These are phyloP conservation scores for Leishmania aethiopica DNA, from an alignment of 208 protist genomes.

Conservation along the genomic window DNA sequence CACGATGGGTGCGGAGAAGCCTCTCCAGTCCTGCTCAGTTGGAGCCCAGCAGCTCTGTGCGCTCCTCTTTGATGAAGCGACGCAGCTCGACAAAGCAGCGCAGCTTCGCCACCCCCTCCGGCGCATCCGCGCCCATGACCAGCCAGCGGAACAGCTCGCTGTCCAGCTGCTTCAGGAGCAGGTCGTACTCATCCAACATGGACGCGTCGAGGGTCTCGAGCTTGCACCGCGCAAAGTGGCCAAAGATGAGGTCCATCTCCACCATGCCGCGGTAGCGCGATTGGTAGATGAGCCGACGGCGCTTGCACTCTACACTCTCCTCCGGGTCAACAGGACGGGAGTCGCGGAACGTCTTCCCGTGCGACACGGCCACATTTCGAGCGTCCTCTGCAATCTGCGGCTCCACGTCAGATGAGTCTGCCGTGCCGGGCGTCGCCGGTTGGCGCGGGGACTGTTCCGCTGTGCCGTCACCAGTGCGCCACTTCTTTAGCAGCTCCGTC, in stretches of 20 bases:
- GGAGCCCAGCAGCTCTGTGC: constrained; percentile 56
- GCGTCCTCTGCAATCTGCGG: constrained; percentile 21
- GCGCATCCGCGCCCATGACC: constrained; percentile 64
- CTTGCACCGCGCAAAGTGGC: constrained; percentile 72
- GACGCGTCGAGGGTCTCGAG: constrained; percentile 39
- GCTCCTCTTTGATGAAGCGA: constrained; percentile 63
- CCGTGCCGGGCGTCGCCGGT: constrained; percentile 24
- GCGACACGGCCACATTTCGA: constrained; percentile 37
- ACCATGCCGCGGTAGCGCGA: constrained; percentile 88
- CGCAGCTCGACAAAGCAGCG: constrained; percentile 49
- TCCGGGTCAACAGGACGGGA: constrained; percentile 47
- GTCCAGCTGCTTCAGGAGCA: constrained; percentile 83
- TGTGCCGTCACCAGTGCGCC: constrained; percentile 27
- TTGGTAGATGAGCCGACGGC: constrained; percentile 80
- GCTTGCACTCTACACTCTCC: constrained; percentile 68
- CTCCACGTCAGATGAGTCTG: constrained; percentile 29
- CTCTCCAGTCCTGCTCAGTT: neutral
- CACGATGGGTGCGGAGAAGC: neutral
- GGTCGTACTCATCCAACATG: constrained; percentile 85
- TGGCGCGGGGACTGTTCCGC: constrained; percentile 18
- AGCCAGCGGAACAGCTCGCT: constrained; percentile 88
- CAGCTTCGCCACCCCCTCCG: constrained; percentile 51
- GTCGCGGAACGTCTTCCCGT: constrained; percentile 69
- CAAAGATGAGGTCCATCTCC: constrained; percentile 91
- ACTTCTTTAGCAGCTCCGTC: constrained; percentile 41